A percentile compares a stretch with the other conserved stretches of the same genome.
Conservation (phyloP, 345 rosid genomes). For the Chamaenerion angustifolium region DNA sequence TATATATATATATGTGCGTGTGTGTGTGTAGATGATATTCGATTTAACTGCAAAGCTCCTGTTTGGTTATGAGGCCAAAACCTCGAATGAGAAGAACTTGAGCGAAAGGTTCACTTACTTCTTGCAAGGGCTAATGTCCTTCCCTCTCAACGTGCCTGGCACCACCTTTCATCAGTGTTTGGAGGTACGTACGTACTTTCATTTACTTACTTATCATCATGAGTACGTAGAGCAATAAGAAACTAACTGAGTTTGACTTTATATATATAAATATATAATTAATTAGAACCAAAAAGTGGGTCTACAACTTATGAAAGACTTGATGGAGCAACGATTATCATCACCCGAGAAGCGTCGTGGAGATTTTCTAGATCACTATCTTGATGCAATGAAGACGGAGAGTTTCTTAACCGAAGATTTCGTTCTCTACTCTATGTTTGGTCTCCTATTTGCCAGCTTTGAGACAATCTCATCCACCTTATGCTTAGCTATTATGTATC, state of each 20-base stretch:
- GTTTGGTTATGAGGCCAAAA: slow-evolving; percentile 18
- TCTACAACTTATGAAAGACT: slow-evolving; percentile 3
- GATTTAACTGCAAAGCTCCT: slow-evolving; percentile 13
- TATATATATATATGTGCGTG: no score
- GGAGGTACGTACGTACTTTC: slow-evolving; percentile 16
- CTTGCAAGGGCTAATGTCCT: slow-evolving; percentile 19
- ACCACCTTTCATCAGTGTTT: slow-evolving; percentile 22
- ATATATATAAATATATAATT: no score
- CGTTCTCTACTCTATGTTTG: slow-evolving; percentile 4
- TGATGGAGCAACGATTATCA: slow-evolving; percentile 6
- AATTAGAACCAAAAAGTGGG: slow-evolving; percentile 7
- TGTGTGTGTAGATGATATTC: slow-evolving; percentile 21
- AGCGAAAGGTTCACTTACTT: slow-evolving; percentile 10
- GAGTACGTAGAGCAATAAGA: no score
- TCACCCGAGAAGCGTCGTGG: neutral
- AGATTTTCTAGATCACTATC: slow-evolving; percentile 12
- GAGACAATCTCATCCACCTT: slow-evolving; percentile 10
- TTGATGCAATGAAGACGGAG: slow-evolving; percentile 12
- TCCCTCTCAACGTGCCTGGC: slow-evolving; percentile 27
- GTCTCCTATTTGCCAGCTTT: slow-evolving; percentile 9
- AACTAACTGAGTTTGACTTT: no score
- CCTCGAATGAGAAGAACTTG: slow-evolving; percentile 11
- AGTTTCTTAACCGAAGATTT: slow-evolving; percentile 5
- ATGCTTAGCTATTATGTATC: slow-evolving; percentile 8
- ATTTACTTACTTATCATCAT: no score